phyloP scores from a whole-genome alignment of 75 land plant species.

The Sequoiadendron giganteum region DNA sequence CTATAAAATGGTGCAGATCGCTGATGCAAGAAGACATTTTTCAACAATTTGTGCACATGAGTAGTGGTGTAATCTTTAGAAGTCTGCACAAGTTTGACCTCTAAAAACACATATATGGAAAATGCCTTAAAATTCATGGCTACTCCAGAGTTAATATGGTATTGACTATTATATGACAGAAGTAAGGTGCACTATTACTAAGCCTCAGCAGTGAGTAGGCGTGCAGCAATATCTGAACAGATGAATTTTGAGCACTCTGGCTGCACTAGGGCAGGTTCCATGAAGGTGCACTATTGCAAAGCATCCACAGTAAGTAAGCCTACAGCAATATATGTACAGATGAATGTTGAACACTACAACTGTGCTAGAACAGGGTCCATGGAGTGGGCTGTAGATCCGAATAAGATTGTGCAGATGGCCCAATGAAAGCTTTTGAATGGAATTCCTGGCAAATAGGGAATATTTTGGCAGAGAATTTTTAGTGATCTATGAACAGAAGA shows the following conservation, averaged over 20 bases:
- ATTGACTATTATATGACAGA: neutral
- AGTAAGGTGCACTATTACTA: neutral
- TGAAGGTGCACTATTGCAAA: neutral
- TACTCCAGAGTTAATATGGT: neutral
- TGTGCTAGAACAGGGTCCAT: neutral
- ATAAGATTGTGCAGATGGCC: neutral
- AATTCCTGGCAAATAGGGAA: neutral
- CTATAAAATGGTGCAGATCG: neutral
- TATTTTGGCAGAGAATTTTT: neutral
- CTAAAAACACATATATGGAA: neutral
- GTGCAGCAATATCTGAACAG: neutral
- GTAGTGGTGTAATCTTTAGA: neutral
- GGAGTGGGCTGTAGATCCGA: neutral
- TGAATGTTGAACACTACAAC: neutral
- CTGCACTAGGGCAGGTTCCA: neutral
- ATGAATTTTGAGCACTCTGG: neutral
- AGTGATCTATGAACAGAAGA: neutral
- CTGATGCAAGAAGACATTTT: neutral
- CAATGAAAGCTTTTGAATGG: neutral
- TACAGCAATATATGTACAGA: neutral
- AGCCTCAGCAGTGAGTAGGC: neutral
- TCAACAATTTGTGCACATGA: neutral
- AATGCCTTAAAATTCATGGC: neutral
- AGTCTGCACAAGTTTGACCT: neutral
- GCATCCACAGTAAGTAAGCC: neutral